Conservation (phyloP, 805 yeast genomes). For the Dipodascus albidus region DNA sequence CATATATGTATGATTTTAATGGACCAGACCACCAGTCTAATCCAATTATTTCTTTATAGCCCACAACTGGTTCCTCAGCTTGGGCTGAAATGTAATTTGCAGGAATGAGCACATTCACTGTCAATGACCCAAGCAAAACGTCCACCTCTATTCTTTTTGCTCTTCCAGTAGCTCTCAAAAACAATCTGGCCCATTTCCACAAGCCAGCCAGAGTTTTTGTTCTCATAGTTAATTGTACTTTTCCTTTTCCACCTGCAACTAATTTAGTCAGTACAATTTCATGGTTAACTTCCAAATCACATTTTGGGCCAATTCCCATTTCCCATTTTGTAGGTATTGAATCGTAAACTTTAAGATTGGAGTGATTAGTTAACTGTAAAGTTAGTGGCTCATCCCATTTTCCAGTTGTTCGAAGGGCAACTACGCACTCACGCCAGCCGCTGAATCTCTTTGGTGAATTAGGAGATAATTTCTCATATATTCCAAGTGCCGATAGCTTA, state of each 20-base stretch:
- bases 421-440: slow-evolving; percentile 1
- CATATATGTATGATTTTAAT: not conserved
- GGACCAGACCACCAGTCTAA: not conserved
- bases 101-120: not conserved
- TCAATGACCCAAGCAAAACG: not conserved
- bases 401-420: not conserved
- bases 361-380: not conserved
- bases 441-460: not conserved
- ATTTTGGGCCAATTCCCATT: not conserved
- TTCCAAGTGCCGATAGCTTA: not conserved
- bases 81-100: not conserved
- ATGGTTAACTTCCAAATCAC: not conserved
- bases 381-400: not conserved
- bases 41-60: not conserved
- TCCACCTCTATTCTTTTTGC: not conserved
- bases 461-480: not conserved
- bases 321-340: not conserved
- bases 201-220: not conserved
- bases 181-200: not conserved
- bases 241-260: not conserved
- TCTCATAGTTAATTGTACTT: not conserved
- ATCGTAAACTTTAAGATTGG: not conserved
- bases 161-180: not conserved
- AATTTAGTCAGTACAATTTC: not conserved
- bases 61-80: not conserved